These are phyloP conservation scores for Penicillium ochrochloron DNA, from an alignment of 495 filamentous ascomycete species.

Conservation along the genomic window DNA sequence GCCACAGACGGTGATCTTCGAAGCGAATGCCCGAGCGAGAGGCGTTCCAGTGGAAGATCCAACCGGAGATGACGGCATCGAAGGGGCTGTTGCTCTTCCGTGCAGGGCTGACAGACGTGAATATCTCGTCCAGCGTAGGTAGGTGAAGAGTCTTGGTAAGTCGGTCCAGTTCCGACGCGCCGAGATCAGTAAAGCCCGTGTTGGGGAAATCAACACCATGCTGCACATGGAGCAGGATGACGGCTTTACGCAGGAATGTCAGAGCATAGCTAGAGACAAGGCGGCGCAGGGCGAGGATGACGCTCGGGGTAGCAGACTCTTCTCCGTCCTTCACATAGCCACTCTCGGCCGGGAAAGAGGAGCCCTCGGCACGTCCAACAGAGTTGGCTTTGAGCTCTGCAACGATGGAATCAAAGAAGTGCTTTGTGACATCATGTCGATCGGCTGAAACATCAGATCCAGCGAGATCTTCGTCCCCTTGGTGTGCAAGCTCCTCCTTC, in stretches of 20 bases:
- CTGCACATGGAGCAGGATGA: conserved; percentile 82
- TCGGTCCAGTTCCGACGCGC: conserved; percentile 79
- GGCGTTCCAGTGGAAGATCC: conserved; percentile 71
- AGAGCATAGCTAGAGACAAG: conserved; percentile 79
- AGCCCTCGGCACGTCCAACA: conserved; percentile 47
- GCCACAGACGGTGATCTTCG: conserved; percentile 49
- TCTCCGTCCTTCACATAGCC: conserved; percentile 52
- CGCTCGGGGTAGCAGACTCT: conserved; percentile 41
- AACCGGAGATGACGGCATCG: conserved; percentile 68
- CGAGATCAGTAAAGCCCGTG: conserved; percentile 65
- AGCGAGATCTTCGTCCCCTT: conserved; percentile 39
- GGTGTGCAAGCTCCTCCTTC: conserved; percentile 44
- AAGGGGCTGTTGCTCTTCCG: conserved; percentile 41
- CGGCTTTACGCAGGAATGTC: conserved; percentile 85
- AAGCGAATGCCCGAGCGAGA: conserved; percentile 49
- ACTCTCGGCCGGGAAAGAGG: conserved; percentile 47
- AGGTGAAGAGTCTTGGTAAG: conserved; percentile 75
- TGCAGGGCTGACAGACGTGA: conserved; percentile 51
- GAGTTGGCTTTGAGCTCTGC: conserved; percentile 50
- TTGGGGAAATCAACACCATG: conserved; percentile 87
- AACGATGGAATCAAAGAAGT: conserved; percentile 50
- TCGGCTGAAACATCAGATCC: conserved; percentile 37
- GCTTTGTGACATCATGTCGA: conserved; percentile 35
- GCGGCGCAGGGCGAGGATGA: conserved; percentile 53
- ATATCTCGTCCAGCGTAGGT: conserved; percentile 79